These are phyloP conservation scores for Arthrobotrys sphaeroides DNA, from an alignment of 2,329 filamentous ascomycete genomes.

Conservation along the genomic window DNA sequence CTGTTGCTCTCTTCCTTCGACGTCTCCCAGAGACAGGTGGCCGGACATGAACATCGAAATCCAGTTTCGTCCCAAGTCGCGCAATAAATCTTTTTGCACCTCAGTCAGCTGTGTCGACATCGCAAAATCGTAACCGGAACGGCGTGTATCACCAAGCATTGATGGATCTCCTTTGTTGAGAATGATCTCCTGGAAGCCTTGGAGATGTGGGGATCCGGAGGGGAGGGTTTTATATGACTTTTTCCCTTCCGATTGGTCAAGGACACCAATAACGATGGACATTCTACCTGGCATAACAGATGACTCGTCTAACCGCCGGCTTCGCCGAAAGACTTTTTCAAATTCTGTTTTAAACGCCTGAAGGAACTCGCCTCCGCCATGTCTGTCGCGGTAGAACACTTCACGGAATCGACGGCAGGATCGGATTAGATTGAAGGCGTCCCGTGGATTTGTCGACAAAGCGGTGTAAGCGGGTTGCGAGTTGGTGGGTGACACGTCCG, in stretches of 20 bases:
- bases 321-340: slow-evolving; percentile 52
- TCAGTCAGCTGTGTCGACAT: slow-evolving; percentile 54
- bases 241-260: slow-evolving; percentile 53
- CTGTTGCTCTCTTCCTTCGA: slow-evolving; percentile 42
- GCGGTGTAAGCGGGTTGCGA: slow-evolving; percentile 50
- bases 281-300: slow-evolving; percentile 54
- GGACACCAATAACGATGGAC: slow-evolving; percentile 54
- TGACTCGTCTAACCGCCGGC: slow-evolving; percentile 52
- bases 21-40: slow-evolving; percentile 37
- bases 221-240: slow-evolving; percentile 53
- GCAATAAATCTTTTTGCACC: slow-evolving; percentile 54
- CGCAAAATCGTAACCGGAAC: slow-evolving; percentile 41
- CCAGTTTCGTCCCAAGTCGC: slow-evolving; percentile 51
- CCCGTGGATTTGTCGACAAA: slow-evolving; percentile 47
- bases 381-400: slow-evolving; percentile 23
- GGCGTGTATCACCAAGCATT: slow-evolving; percentile 54
- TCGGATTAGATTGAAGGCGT: slow-evolving; percentile 51
- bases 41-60: slow-evolving; percentile 53
- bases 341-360: slow-evolving; percentile 50
- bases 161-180: slow-evolving; percentile 50
- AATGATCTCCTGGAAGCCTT: slow-evolving; percentile 51
- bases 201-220: slow-evolving; percentile 47
- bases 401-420: slow-evolving; percentile 51
- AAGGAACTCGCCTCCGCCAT: slow-evolving; percentile 40
- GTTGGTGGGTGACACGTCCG: slow-evolving; percentile 37